phyloP scores from a whole-genome alignment of 768 basidiomycete genomes.

The Suillus bovinus region DNA sequence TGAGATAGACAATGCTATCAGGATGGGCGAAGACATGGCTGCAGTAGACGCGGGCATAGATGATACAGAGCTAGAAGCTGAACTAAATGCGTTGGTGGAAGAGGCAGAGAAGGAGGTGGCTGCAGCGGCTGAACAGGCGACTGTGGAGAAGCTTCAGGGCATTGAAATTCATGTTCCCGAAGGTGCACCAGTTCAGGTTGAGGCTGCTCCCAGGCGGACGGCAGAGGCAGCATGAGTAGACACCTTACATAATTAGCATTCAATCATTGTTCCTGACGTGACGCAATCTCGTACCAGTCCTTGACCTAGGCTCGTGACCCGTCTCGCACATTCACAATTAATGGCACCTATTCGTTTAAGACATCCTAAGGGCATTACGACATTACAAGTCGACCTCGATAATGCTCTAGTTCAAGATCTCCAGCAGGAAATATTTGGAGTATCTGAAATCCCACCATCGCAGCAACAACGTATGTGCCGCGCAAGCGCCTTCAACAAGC shows the following conservation, averaged over 20 bases:
- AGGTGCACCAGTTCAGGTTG: constrained; percentile 3
- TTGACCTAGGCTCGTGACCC: too few species aligned
- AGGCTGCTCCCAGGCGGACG: neutral
- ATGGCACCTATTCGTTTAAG: constrained; percentile 77
- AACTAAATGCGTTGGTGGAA: constrained; percentile 58
- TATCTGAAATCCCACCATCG: constrained; percentile 70
- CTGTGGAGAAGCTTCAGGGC: constrained; percentile 21
- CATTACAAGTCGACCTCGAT: constrained; percentile 68
- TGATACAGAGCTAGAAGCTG: constrained; percentile 61
- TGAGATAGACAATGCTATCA: constrained; percentile 81
- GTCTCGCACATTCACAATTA: constrained; percentile 23
- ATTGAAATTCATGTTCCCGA: constrained; percentile 17
- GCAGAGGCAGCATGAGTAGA: constrained; percentile 1
- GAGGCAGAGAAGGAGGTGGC: constrained; percentile 41
- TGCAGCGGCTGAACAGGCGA: constrained; percentile 34
- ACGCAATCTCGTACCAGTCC: too few species aligned
- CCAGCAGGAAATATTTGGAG: constrained; percentile 65
- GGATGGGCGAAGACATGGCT: constrained; percentile 63
- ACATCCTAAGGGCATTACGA: constrained; percentile 81
- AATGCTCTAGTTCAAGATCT: constrained; percentile 71
- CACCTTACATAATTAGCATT: neutral
- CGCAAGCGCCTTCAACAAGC: neutral
- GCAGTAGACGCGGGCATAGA: constrained; percentile 45
- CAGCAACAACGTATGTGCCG: constrained; percentile 72
- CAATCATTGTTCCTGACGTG: constrained; percentile 4